These are phyloP conservation scores for Microglena sp. DNA, from an alignment of 139 green algal species.

Conservation along the genomic window DNA sequence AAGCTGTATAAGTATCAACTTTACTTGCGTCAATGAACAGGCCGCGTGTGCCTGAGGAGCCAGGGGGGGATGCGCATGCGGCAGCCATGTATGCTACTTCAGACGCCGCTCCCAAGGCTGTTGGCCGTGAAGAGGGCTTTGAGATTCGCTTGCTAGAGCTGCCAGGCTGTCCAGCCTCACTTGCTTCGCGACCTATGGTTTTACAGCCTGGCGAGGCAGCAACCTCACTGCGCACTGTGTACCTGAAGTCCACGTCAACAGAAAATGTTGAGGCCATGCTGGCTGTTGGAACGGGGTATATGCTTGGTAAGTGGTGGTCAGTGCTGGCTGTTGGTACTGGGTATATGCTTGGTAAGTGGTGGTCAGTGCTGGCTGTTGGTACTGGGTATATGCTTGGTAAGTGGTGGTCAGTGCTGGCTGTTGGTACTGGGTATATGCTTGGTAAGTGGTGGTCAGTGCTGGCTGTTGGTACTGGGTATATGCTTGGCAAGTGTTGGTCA, in stretches of 20 bases:
- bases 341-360: too few species aligned
- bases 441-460: too few species aligned
- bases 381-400: too few species aligned
- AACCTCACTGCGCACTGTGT: constrained; percentile 31
- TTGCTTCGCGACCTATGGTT: constrained; percentile 3
- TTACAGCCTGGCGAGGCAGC: constrained; percentile 51
- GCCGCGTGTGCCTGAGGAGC: constrained; percentile 1
- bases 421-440: too few species aligned
- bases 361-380: too few species aligned
- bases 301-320: constrained; percentile 22
- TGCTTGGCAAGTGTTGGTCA: too few species aligned
- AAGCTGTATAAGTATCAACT: too few species aligned
- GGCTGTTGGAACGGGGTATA: constrained; percentile 39
- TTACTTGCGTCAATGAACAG: too few species aligned
- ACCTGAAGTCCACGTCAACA: constrained; percentile 36
- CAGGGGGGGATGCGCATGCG: constrained; percentile 9
- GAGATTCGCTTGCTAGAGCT: constrained; percentile 34
- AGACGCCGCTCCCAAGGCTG: neutral
- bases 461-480: too few species aligned
- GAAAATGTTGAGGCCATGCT: constrained; percentile 29
- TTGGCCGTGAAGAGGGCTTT: constrained; percentile 31
- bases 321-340: too few species aligned
- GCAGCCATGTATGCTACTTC: constrained; percentile 4
- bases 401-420: too few species aligned
- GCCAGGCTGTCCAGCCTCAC: neutral